phyloP scores from a whole-genome alignment of 441 rosid genomes.

The Omphalea diandra region DNA sequence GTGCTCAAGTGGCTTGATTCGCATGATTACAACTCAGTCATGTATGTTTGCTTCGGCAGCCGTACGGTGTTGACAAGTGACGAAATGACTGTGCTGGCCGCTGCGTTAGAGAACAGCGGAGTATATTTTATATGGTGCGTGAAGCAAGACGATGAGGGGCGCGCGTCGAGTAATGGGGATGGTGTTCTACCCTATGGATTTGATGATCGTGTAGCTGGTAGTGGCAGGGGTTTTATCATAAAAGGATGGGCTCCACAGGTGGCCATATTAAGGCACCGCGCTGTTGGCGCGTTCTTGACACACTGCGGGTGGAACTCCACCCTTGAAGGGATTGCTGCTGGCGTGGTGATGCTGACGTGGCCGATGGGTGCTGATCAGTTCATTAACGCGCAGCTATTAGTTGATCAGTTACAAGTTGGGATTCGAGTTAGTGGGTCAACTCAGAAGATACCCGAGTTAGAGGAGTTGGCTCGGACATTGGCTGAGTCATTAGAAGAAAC shows the following conservation, averaged over 20 bases:
- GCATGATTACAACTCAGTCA: constrained; percentile 37
- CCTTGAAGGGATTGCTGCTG: constrained; percentile 41
- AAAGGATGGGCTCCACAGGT: constrained; percentile 65
- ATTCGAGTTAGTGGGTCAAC: constrained; percentile 44
- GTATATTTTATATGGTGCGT: constrained; percentile 43
- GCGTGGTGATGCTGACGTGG: constrained; percentile 52
- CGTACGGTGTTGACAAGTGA: constrained; percentile 32
- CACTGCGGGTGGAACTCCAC: constrained; percentile 72
- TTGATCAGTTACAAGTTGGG: constrained; percentile 38
- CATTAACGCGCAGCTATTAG: constrained; percentile 32
- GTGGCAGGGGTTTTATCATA: constrained; percentile 36
- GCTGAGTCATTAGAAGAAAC: constrained; percentile 23
- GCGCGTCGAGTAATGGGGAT: background rate
- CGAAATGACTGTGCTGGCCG: constrained; percentile 41
- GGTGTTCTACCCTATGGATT: constrained; percentile 28
- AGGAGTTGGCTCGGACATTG: constrained; percentile 33
- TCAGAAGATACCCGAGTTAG: constrained; percentile 33
- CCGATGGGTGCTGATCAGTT: constrained; percentile 58
- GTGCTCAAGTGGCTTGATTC: constrained; percentile 46
- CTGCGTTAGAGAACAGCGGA: constrained; percentile 42
- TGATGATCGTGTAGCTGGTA: constrained; percentile 28
- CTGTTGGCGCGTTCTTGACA: constrained; percentile 53
- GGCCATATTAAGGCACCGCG: constrained; percentile 39
- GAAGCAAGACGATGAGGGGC: constrained; percentile 20
- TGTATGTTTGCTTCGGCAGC: constrained; percentile 61